Percentiles rank a stretch among this genome's conserved stretches.
Evolutionary conservation across 208 protist genomes (phyloP).

Genomic region (Acanthamoeba pearcei): DNA sequence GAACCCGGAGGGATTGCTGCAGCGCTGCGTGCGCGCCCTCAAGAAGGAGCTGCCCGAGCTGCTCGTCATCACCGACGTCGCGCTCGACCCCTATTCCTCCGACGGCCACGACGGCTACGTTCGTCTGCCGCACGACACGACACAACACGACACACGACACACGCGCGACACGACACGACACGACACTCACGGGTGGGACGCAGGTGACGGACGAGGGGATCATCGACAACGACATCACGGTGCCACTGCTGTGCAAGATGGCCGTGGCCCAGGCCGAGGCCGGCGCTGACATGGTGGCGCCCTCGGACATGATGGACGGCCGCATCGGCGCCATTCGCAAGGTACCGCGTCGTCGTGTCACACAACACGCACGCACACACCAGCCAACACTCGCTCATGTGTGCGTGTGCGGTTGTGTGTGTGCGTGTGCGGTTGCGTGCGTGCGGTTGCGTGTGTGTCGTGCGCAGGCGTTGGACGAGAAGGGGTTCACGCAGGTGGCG

Average conservation of each 20-base stretch:
- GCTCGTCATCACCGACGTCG: slow-evolving; percentile 81
- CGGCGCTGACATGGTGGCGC: slow-evolving; percentile 91
- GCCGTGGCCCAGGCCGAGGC: slow-evolving; percentile 86
- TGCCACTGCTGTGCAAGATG: slow-evolving; percentile 87
- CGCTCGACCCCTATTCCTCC: slow-evolving; percentile 81
- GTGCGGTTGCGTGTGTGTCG: not conserved
- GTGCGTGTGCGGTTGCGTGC: slow-evolving; percentile 33
- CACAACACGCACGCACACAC: no score
- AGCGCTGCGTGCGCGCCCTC: slow-evolving; percentile 73
- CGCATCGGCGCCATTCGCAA: slow-evolving; percentile 88
- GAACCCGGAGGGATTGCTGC: slow-evolving; percentile 78
- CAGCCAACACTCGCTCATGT: slow-evolving; percentile 20
- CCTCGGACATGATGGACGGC: slow-evolving; percentile 95
- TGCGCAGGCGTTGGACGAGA: slow-evolving; percentile 74
- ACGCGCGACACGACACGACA: not conserved
- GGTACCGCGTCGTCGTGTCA: not conserved
- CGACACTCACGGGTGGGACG: not conserved
- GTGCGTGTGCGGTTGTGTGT: slow-evolving; percentile 50
- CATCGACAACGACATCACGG: slow-evolving; percentile 89
- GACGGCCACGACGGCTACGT: slow-evolving; percentile 82
- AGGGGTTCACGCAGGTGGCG: slow-evolving; percentile 77
- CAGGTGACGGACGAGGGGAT: slow-evolving; percentile 79
- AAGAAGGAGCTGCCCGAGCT: slow-evolving; percentile 79
- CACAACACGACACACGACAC: not conserved
- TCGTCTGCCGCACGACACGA: not conserved